A percentile compares a stretch with the other conserved stretches of the same genome.
phyloP scores from a whole-genome alignment of 2,329 filamentous ascomycete genomes.

The Fusarium drepaniforme region DNA sequence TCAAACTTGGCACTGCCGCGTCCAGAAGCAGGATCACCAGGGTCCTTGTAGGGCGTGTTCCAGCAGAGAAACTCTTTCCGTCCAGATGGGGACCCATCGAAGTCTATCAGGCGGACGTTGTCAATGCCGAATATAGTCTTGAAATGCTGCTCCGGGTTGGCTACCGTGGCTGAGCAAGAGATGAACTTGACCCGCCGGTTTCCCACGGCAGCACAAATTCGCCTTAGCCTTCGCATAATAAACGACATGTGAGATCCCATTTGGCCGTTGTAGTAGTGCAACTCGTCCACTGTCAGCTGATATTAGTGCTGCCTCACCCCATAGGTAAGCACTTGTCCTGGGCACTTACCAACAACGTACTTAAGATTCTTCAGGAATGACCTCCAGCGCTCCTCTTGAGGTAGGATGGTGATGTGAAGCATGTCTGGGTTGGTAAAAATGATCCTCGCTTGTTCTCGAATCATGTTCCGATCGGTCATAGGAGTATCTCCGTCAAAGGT shows the following conservation, averaged over 20 bases:
- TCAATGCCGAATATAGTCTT: conserved; percentile 92
- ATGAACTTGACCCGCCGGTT: conserved; percentile 90
- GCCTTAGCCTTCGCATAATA: conserved; percentile 89
- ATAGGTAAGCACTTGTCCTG: not conserved
- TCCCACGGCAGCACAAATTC: conserved; percentile 90
- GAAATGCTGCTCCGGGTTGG: conserved; percentile 93
- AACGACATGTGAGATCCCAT: conserved; percentile 95
- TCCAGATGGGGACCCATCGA: conserved; percentile 90
- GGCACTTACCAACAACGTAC: conserved; percentile 78
- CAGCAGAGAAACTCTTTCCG: conserved; percentile 96
- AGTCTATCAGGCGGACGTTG: conserved; percentile 84
- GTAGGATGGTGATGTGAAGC: conserved; percentile 93
- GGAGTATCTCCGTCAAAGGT: conserved; percentile 97
- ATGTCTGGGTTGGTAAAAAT: conserved; percentile 99
- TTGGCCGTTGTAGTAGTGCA: conserved; percentile 96
- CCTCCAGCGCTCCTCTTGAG: conserved; percentile 91
- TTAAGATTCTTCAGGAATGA: conserved; percentile 88
- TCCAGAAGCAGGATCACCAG: conserved; percentile 86
- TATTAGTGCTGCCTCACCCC: conserved; percentile 7
- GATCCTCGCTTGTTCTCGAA: conserved; percentile 89
- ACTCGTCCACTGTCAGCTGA: conserved; percentile 73
- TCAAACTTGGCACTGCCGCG: conserved; percentile 86
- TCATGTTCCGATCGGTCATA: conserved; percentile 80
- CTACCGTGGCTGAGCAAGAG: conserved; percentile 95
- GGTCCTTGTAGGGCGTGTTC: conserved; percentile 97